Base-by-base conservation (phyloP, 2,329 filamentous ascomycete genomes). In the Colletotrichum scovillei region DNA sequence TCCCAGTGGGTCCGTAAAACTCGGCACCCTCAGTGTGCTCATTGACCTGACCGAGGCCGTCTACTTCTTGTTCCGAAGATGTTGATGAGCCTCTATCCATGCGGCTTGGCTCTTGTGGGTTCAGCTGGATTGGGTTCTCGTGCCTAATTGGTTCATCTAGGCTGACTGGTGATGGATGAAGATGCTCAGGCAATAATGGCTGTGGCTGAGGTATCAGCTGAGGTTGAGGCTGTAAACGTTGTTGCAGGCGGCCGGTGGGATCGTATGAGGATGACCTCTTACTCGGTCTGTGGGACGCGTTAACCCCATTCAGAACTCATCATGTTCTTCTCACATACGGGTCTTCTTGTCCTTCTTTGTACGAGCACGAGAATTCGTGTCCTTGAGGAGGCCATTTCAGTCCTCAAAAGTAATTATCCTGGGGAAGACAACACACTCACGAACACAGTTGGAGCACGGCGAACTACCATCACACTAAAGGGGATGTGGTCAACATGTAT, bases 11-110 rank as follows among this genome's bases (percentile, higher is more conserved):
- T 16, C 73, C 73, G 42, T 75, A 75, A 32, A 75, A 75, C 52
- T 75, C 73, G 12, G 71, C 70, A 1, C 73, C 73, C 30, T 75
- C 73, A 24, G 73, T 75, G 60, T 75, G 70, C 19, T 73, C 69
- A 12, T 75, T 75, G 1, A 75, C 67, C 62, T 64, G 60, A 4
- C 70, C 73, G 8, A 75, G 71, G 8, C 73, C 73, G 32, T 73
- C 71, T 2, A 73, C 67, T n/a, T 73, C 71, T 8, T 73, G 71
- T 16, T 73, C 71, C 3, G 71, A 71, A 6, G 67, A 70, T 24
- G 42, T 12, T 9, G 71, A 70, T 5, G 60, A 73, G 5, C 32
- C 67, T 4, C 67, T 32, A 2, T 71, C 60, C n/a, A 35, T 56
- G 24, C n/a, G 32, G 24, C 26, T 60, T 24, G 22, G 42, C 46